These are phyloP conservation scores for Aspergillus brasiliensis DNA, from an alignment of 2,329 filamentous ascomycete genomes.

Conservation along the genomic window DNA sequence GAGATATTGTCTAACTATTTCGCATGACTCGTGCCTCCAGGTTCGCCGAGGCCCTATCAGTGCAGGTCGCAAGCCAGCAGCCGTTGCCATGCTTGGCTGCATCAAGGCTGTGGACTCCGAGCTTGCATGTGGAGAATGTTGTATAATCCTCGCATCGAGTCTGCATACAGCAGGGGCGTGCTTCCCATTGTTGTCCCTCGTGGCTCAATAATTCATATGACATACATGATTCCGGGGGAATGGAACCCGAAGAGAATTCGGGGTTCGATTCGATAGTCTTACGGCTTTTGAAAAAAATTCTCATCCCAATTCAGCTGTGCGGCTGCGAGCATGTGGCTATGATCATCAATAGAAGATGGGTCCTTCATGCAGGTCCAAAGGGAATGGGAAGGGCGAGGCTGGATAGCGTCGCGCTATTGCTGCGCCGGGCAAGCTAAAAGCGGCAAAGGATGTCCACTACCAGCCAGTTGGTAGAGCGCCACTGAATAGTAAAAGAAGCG, in stretches of 20 bases:
- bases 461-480: slow-evolving; percentile 2
- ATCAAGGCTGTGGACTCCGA: background rate
- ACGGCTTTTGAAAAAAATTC: background rate
- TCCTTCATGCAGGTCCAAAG: slow-evolving; percentile 7
- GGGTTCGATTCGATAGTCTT: background rate
- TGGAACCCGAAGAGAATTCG: background rate
- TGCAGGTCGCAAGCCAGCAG: background rate
- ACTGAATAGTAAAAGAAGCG: background rate
- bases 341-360: slow-evolving; percentile 7
- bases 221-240: slow-evolving; percentile 3
- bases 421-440: background rate
- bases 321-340: background rate
- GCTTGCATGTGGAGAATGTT: background rate
- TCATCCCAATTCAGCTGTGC: background rate
- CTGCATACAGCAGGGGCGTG: background rate
- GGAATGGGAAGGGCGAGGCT: background rate
- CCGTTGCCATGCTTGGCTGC: background rate
- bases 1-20: background rate
- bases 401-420: slow-evolving; percentile 7
- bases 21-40: background rate
- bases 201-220: background rate
- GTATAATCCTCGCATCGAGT: background rate
- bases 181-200: background rate
- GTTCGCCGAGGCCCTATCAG: background rate
- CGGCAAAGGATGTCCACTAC: slow-evolving; percentile 10